Conservation (phyloP, 2,329 filamentous ascomycete species). For the Allantophomopsis cytisporea region DNA sequence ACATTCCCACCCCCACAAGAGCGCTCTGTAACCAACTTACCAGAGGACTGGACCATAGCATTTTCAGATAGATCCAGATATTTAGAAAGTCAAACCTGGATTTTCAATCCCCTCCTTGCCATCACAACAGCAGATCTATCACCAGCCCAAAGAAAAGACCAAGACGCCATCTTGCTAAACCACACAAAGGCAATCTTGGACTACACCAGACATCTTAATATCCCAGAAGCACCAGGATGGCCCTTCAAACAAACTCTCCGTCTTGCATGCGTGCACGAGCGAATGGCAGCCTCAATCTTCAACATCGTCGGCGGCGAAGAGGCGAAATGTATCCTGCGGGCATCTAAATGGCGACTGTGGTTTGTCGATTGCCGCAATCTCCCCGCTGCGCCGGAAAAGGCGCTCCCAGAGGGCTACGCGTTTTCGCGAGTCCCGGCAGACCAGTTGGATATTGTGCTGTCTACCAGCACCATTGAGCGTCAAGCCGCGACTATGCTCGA, state of each 20-base stretch:
- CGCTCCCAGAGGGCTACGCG: slow-evolving; percentile 8
- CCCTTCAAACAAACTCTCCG: slow-evolving; percentile 12
- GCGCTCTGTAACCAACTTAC: not conserved
- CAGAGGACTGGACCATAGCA: slow-evolving; percentile 11
- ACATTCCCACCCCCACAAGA: slow-evolving; percentile 7
- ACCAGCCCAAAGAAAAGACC: not conserved
- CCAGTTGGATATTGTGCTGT: slow-evolving; percentile 13
- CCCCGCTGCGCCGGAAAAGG: too few relatives aligned
- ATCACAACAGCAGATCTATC: too few relatives aligned
- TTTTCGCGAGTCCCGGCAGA: slow-evolving; percentile 10
- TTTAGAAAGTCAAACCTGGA: slow-evolving; percentile 16
- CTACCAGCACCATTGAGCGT: slow-evolving; percentile 13
- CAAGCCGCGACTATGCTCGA: slow-evolving; percentile 9
- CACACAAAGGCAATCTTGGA: slow-evolving; percentile 6
- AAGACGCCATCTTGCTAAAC: not conserved
- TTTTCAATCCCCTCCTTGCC: slow-evolving; percentile 13
- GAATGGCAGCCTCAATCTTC: slow-evolving; percentile 4
- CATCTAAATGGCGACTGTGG: too few relatives aligned
- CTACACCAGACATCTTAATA: slow-evolving; percentile 9
- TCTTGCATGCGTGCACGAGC: slow-evolving; percentile 11
- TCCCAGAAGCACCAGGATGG: slow-evolving; percentile 16
- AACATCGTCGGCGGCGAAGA: slow-evolving; percentile 4
- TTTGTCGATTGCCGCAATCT: slow-evolving; percentile 1
- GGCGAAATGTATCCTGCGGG: too few relatives aligned
- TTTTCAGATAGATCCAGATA: slow-evolving; percentile 16